Base-by-base conservation (phyloP, 805 yeast species). In the Metschnikowia continentalis region DNA sequence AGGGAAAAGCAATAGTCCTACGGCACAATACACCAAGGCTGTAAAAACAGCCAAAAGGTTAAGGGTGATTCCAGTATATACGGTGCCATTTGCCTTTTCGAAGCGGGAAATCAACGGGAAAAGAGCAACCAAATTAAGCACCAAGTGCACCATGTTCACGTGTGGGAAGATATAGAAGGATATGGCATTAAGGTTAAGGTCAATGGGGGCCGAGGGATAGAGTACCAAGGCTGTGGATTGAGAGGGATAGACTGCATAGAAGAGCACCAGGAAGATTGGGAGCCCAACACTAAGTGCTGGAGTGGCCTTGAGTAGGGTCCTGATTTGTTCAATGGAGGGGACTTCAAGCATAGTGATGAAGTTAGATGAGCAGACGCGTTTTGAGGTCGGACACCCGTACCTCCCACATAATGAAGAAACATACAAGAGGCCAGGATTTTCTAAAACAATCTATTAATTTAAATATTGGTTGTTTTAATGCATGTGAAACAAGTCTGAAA, bases 81-180 rank as follows among this genome's bases (percentile, higher is more conserved):
- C 86, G 0, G 97, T 89, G 5, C 97, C 97, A 61, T 88, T 85
- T 20, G 68, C 64, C 50, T 76, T 70, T 71, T 90, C 97, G 66
- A 84, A 90, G 47, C 75, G 72, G 11, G 84, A 72, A 59, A 89
- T 65, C 19, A 87, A 82, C 0, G 85, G 78, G 51, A 78, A 71
- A 42, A 90, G 62, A 1, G 85, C 77, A 36, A 81, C 53, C 7
- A 80, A 51, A 59, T 88, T 89, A 59, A 86, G 67, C 3, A 78
- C 42, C 63, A 90, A 69, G 63, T 89, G 96, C 47, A 83, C 53
- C 20, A 80, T 55, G 20, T 79, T 76, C n/a, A 71, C 60, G 66
- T 90, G 96, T 30, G 81, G 82, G 60, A 89, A 67, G 2, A 90
- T 87, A 63, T 86, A 90, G 57, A 88, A 77, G 7, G 94, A 82